Percentiles rank a stretch among this genome's conserved stretches.
Evolutionary conservation across 495 filamentous ascomycete species (phyloP).

Genomic region (Xylaria cubensis): DNA sequence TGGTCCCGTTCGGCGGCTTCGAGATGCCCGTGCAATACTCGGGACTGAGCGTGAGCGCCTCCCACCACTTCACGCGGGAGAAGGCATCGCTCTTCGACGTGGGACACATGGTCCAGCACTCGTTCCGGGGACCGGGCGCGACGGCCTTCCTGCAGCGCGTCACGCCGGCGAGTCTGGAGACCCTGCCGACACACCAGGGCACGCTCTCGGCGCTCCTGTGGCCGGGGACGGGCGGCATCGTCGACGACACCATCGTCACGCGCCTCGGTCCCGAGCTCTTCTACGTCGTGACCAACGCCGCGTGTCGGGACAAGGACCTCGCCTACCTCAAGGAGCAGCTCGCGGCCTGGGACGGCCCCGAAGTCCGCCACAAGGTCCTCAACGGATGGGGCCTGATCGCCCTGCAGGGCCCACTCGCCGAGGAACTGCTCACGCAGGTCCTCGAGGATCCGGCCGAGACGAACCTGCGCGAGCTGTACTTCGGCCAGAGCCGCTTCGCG

Average conservation of each 20-base stretch:
- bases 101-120: conserved; percentile 73
- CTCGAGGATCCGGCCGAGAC: conserved; percentile 55
- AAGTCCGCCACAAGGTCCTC: conserved; percentile 51
- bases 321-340: conserved; percentile 73
- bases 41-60: conserved; percentile 74
- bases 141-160: conserved; percentile 77
- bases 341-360: conserved; percentile 60
- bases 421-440: conserved; percentile 63
- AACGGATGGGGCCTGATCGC: conserved; percentile 82
- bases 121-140: conserved; percentile 78
- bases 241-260: conserved; percentile 92
- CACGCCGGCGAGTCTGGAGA: conserved; percentile 71
- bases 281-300: conserved; percentile 97
- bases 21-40: conserved; percentile 91
- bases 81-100: conserved; percentile 93
- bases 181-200: conserved; percentile 57
- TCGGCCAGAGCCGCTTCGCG: conserved; percentile 73
- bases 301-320: conserved; percentile 83
- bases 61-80: conserved; percentile 85
- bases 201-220: conserved; percentile 84
- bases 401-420: conserved; percentile 83
- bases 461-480: conserved; percentile 75
- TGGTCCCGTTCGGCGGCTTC: conserved; percentile 96
- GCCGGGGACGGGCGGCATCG: conserved; percentile 81
- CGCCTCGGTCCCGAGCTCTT: conserved; percentile 70